Conservation (phyloP, 2,329 filamentous ascomycete genomes). For the Cladosporium sp. region DNA sequence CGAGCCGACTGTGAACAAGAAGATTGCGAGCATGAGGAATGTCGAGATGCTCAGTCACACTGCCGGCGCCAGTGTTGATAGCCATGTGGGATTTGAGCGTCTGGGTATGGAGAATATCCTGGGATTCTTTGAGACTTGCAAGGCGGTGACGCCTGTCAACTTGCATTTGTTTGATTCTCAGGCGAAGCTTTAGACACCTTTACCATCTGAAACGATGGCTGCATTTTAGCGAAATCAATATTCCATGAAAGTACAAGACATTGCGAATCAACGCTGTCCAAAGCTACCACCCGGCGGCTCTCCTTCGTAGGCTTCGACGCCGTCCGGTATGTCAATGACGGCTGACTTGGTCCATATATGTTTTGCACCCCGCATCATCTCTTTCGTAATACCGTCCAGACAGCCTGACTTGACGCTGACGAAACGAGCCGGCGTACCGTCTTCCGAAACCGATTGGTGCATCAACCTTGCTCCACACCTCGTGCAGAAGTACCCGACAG, state of each 20-base stretch:
- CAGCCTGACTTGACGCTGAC: constrained; percentile 11
- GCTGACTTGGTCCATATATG: constrained; percentile 14
- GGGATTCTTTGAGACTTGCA: constrained; percentile 50
- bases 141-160: constrained; percentile 61
- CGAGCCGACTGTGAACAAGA: constrained; percentile 53
- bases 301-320: constrained; percentile 6
- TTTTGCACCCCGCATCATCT: constrained; percentile 12
- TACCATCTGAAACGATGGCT: background rate
- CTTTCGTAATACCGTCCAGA: background rate
- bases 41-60: constrained; percentile 38
- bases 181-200: constrained; percentile 16
- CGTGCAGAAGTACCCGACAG: constrained; percentile 9
- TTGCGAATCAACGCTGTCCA: background rate
- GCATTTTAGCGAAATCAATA: too few species aligned
- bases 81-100: constrained; percentile 40
- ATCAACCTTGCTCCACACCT: constrained; percentile 8
- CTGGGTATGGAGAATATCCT: constrained; percentile 37
- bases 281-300: constrained; percentile 13
- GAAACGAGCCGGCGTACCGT: background rate
- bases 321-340: constrained; percentile 10
- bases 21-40: constrained; percentile 39
- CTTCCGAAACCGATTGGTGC: constrained; percentile 5
- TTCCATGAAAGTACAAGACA: too few species aligned
- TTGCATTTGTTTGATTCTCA: constrained; percentile 46
- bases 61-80: constrained; percentile 37